These are phyloP conservation scores for Termitomyces sp. DNA, from an alignment of 768 basidiomycete genomes.

Conservation along the genomic window DNA sequence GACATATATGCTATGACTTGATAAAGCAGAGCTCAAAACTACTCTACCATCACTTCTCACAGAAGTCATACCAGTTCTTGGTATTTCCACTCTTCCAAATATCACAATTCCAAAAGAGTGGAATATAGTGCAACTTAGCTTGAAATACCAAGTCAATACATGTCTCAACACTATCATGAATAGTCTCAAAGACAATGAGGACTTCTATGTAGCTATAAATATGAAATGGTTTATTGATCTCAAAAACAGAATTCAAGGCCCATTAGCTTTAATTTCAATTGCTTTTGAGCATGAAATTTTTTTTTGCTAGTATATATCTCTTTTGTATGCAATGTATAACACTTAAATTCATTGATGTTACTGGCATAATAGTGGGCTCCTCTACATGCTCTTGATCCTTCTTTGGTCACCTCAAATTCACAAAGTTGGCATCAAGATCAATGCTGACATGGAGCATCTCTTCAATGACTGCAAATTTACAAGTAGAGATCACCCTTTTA, in stretches of 20 bases:
- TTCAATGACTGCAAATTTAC: background rate
- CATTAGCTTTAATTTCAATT: slow-evolving; percentile 9
- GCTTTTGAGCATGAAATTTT: background rate
- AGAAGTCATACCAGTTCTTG: slow-evolving; percentile 6
- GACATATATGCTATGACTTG: slow-evolving; percentile 22
- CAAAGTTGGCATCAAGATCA: background rate
- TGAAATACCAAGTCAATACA: background rate
- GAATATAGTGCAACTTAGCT: background rate
- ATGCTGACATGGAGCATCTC: background rate
- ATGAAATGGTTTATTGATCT: slow-evolving; percentile 14
- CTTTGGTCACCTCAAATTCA: background rate
- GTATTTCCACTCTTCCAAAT: background rate
- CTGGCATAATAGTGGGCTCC: background rate
- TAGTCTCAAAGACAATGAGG: background rate
- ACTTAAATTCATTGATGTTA: background rate
- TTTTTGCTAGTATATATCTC: background rate
- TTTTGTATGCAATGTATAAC: background rate
- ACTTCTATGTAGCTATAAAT: slow-evolving; percentile 6
- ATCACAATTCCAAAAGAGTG: background rate
- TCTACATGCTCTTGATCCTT: background rate
- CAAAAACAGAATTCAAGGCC: slow-evolving; percentile 8
- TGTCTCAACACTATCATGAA: background rate
- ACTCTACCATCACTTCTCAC: slow-evolving; percentile 3
- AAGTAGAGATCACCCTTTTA: background rate
- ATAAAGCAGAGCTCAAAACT: slow-evolving; percentile 15